phyloP scores from a whole-genome alignment of 2,329 filamentous ascomycete species.

The Penicillium italicum region DNA sequence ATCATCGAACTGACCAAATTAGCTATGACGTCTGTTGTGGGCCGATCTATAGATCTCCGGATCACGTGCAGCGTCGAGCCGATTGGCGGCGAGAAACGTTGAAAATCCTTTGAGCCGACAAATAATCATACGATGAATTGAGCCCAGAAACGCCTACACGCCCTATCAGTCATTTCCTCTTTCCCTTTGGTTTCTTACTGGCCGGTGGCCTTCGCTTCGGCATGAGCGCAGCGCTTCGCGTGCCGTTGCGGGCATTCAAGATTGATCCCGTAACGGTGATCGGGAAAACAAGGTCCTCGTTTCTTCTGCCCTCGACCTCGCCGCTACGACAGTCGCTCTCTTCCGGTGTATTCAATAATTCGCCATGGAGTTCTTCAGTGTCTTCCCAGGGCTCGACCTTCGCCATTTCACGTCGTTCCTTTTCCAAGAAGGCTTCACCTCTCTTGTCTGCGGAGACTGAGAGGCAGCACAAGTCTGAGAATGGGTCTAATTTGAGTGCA shows the following conservation, averaged over 20 bases:
- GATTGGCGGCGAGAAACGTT: slow-evolving; percentile 27
- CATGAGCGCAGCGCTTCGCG: slow-evolving; percentile 36
- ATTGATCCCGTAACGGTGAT: slow-evolving; percentile 29
- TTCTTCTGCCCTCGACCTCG: slow-evolving; percentile 1
- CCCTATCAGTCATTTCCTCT: neutral
- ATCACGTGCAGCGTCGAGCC: slow-evolving; percentile 24
- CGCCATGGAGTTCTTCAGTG: neutral
- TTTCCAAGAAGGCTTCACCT: slow-evolving; percentile 19
- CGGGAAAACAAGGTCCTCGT: slow-evolving; percentile 20
- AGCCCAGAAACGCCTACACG: slow-evolving; percentile 3
- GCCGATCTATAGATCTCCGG: slow-evolving; percentile 12
- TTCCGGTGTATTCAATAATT: neutral
- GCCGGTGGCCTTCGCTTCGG: slow-evolving; percentile 15
- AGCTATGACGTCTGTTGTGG: slow-evolving; percentile 12
- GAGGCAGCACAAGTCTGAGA: neutral
- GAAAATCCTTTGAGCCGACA: slow-evolving; percentile 18
- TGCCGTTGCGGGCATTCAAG: slow-evolving; percentile 32
- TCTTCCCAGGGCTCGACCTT: neutral
- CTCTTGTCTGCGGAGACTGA: slow-evolving; percentile 11
- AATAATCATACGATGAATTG: slow-evolving; percentile 13
- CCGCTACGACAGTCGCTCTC: neutral
- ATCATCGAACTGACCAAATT: neutral
- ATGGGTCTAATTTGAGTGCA: neutral
- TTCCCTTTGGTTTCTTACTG: neutral
- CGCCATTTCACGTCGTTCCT: slow-evolving; percentile 9